Percentiles rank a stretch among this genome's conserved stretches.
These are phyloP conservation scores for Tulasnella calospora DNA, from an alignment of 768 basidiomycete species.

Conservation along the genomic window DNA sequence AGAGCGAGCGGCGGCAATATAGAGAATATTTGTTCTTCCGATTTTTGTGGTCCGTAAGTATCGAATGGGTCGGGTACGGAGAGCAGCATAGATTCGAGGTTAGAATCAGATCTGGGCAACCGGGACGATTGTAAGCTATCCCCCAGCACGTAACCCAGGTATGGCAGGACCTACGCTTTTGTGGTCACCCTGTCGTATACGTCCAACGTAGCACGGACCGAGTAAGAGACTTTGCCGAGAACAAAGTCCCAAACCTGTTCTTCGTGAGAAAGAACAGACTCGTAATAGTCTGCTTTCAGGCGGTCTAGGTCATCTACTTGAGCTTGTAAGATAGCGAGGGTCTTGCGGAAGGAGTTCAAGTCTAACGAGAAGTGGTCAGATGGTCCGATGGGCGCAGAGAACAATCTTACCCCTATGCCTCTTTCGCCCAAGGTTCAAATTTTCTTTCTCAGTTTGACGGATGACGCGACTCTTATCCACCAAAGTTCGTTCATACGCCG, in stretches of 20 bases:
- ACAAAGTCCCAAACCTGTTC: slow-evolving; percentile 95
- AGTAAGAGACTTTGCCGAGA: slow-evolving; percentile 60
- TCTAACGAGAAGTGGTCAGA: slow-evolving; percentile 45
- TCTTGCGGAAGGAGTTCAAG: slow-evolving; percentile 81
- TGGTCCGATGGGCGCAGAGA: not conserved
- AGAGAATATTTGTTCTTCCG: slow-evolving; percentile 88
- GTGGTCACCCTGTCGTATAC: slow-evolving; percentile 82
- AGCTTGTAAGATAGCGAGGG: slow-evolving; percentile 69
- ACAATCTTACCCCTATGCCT: slow-evolving; percentile 70
- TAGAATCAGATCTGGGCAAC: slow-evolving; percentile 67
- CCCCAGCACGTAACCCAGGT: slow-evolving; percentile 26
- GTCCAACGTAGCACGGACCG: slow-evolving; percentile 83
- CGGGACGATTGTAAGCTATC: not conserved
- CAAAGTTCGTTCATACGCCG: slow-evolving; percentile 74
- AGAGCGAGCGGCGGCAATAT: slow-evolving; percentile 70
- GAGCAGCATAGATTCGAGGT: slow-evolving; percentile 86
- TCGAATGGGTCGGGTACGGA: slow-evolving; percentile 90
- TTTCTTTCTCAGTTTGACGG: slow-evolving; percentile 76
- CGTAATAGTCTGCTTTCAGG: slow-evolving; percentile 76
- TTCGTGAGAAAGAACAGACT: slow-evolving; percentile 85
- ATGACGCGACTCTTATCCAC: slow-evolving; percentile 81
- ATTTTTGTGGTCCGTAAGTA: slow-evolving; percentile 71
- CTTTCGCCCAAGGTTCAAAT: slow-evolving; percentile 58
- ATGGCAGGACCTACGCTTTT: slow-evolving; percentile 61
- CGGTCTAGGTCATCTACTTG: slow-evolving; percentile 91